Evolutionary conservation across 208 protist genomes (phyloP).

Genomic region (Crithidia expoeki): DNA sequence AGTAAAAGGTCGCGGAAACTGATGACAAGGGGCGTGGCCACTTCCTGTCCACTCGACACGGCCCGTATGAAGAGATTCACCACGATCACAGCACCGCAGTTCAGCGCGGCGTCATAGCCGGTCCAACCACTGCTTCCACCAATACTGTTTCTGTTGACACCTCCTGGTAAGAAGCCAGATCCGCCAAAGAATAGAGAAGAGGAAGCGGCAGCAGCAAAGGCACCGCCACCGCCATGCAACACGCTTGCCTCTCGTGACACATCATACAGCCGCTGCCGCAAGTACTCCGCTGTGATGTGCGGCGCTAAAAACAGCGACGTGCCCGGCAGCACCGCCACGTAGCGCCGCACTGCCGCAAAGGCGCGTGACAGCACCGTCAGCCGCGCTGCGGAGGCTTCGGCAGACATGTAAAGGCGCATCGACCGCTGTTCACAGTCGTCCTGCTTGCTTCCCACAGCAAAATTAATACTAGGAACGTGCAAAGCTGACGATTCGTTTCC

Average conservation of each 20-base stretch:
- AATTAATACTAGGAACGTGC: too few relatives aligned
- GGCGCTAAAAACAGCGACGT: conserved; percentile 50
- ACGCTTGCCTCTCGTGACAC: conserved; percentile 17
- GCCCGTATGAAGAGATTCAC: conserved; percentile 73
- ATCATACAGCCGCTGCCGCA: conserved; percentile 58
- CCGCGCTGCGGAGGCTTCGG: conserved; percentile 55
- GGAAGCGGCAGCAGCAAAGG: background rate
- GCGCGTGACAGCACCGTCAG: conserved; percentile 69
- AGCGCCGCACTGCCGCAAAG: conserved; percentile 74
- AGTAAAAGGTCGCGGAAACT: conserved; percentile 79
- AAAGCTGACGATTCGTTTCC: background rate
- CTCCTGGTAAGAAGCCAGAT: background rate
- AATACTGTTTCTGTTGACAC: background rate
- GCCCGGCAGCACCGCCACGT: conserved; percentile 41
- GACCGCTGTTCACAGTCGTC: conserved; percentile 16
- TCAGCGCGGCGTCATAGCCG: conserved; percentile 64
- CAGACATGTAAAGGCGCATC: conserved; percentile 53
- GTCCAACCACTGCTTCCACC: conserved; percentile 9
- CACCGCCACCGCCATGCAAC: conserved; percentile 5
- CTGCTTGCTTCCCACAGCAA: too few relatives aligned
- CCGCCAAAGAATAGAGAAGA: background rate
- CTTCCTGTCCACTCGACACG: conserved; percentile 25
- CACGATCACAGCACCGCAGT: conserved; percentile 83
- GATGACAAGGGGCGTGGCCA: conserved; percentile 63
- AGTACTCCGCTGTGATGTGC: conserved; percentile 72